phyloP scores from a whole-genome alignment of 202 grass and related monocot genomes.

The Carex arenaria region DNA sequence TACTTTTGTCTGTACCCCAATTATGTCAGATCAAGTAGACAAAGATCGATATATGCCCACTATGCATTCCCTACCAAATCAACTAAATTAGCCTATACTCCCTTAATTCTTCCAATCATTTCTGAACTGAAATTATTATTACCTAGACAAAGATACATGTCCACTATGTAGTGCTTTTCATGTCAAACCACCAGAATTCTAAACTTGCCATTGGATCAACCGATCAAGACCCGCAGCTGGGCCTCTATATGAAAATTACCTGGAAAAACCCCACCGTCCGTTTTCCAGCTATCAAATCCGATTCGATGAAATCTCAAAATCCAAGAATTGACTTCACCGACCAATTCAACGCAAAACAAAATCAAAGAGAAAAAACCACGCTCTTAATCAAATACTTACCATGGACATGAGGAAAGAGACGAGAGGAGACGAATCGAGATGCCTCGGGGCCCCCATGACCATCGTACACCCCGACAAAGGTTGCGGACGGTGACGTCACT shows the following conservation, averaged over 20 bases:
- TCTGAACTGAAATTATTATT: too few relatives aligned
- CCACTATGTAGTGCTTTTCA: not conserved
- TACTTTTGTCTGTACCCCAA: not conserved
- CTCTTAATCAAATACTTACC: slow-evolving; percentile 26
- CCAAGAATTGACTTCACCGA: not conserved
- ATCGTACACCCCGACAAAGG: slow-evolving; percentile 87
- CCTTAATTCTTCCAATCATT: not conserved
- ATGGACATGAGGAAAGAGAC: slow-evolving; percentile 66
- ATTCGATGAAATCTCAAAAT: not conserved
- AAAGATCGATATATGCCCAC: not conserved
- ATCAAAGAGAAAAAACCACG: not conserved
- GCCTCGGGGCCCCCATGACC: slow-evolving; percentile 81
- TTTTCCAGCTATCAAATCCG: not conserved
- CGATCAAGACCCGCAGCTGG: not conserved
- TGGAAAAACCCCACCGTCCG: not conserved
- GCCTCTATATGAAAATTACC: not conserved
- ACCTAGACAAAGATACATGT: too few relatives aligned
- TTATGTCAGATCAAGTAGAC: not conserved
- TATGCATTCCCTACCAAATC: not conserved
- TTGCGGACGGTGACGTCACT: slow-evolving; percentile 58
- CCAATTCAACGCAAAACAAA: not conserved
- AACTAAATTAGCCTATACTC: not conserved
- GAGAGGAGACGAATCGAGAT: slow-evolving; percentile 60
- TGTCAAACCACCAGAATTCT: not conserved
- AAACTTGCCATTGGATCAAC: not conserved